Evolutionary conservation across 129 eudicot species (phyloP), one percentile per base, ranked within the genome.

Genomic region (Gnaphalium uliginosum): DNA sequence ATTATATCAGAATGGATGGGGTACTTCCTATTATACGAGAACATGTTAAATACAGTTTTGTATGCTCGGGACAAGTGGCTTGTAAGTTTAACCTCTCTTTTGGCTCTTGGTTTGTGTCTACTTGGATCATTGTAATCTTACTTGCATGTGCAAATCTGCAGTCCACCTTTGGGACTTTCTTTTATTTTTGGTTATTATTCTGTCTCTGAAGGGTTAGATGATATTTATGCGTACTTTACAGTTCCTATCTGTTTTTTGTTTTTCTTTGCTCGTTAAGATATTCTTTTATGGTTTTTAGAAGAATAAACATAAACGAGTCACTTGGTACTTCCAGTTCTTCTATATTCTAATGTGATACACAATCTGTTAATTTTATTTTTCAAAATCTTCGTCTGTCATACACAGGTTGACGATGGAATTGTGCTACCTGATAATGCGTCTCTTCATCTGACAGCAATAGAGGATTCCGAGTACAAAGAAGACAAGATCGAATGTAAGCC

Each of bases 41-140:
- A 95, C 79, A 95, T 95, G 99, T 79, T 95, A 68, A 83, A 91
- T 79, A 86, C 99, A 6, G 97, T 95, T 30, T 88, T 95, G 35
- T 95, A 91, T 80, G 99, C 99, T 83, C 99, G 99, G 61, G 94
- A 95, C 71, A 95, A 91, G 71, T 95, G 99, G 99, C 96, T 95
- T 19, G 99, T 95, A 86, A 84, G 95, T 79, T 68, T 17, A 10
- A 35, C 50, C 4, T 39, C 19, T 30, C 57, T 61, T 41, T 14
- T 5, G 41, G 1, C 6, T 53, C 37, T 33, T 32, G 9, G 10
- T 56, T 32, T 2, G 2, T 59, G 2, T 7, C 19, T 22, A 11
- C 32, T 64, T 17, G 22, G 50, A 62, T 74, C 19, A 46, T 8
- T 73, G 56, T 41, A 63, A n/a, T 63, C 61, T 25, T 69, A 43